Percentiles rank a stretch among this genome's conserved stretches.
Evolutionary conservation across 768 basidiomycete genomes (phyloP).

Genomic region (Macrocybe gigantea): DNA sequence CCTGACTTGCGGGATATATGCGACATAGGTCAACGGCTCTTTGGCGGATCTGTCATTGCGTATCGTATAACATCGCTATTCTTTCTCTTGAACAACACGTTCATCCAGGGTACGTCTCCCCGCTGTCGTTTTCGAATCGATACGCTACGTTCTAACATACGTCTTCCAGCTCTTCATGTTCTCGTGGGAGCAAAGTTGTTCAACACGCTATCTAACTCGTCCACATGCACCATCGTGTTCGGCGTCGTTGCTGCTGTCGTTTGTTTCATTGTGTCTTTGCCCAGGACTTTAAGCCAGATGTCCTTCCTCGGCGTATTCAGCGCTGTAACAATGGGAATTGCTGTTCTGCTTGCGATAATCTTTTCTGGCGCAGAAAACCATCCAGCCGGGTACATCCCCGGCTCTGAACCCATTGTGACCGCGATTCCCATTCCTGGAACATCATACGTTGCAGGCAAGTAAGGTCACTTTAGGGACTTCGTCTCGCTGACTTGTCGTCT

Average conservation of each 20-base stretch:
- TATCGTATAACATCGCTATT: constrained; percentile 47
- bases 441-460: constrained; percentile 29
- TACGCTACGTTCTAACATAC: background rate
- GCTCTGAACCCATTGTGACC: constrained; percentile 30
- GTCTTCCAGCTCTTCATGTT: constrained; percentile 30
- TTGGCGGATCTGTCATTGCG: constrained; percentile 38
- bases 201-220: constrained; percentile 37
- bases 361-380: constrained; percentile 34
- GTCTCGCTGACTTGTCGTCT: background rate
- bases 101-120: constrained; percentile 35
- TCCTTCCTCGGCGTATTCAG: constrained; percentile 34
- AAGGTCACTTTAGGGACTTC: background rate
- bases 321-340: constrained; percentile 40
- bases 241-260: constrained; percentile 25
- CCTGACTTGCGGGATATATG: constrained; percentile 45
- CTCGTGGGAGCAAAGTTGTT: constrained; percentile 40
- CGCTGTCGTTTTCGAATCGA: background rate
- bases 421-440: constrained; percentile 30
- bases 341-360: constrained; percentile 35
- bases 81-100: constrained; percentile 50
- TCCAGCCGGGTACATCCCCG: constrained; percentile 33
- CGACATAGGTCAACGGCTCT: constrained; percentile 43
- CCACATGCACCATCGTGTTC: constrained; percentile 34
- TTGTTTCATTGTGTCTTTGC: constrained; percentile 37
- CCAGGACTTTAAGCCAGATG: constrained; percentile 38